Evolutionary conservation across 345 rosid genomes (phyloP), one percentile per base, ranked within the genome.

Genomic region (Camelina laxa): DNA sequence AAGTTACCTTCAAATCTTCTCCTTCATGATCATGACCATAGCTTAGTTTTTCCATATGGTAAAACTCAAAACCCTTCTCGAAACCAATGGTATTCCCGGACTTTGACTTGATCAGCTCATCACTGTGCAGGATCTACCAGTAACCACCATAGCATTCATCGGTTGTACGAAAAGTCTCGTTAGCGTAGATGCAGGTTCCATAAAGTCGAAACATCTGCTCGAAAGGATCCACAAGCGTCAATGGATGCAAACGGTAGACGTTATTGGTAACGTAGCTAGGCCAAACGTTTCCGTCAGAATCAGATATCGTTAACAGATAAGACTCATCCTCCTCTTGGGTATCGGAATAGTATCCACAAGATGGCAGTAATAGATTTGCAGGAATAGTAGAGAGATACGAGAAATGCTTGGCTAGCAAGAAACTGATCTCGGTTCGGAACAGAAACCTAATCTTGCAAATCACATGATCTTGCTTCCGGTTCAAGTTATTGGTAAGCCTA

Each of bases 351-450:
- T 17, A 4, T 48, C 56, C 62, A 41, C 41, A 53, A 38, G 20
- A 38, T 22, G 50, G 21, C 22, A 53, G 10, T 16, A 13, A n/a
- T 6, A 15, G 19, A 44, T 6, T 7, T 45, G 17, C 0, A 67
- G 22, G 54, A 56, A 45, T 7, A 21, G 33, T 8, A 14, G 16
- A 9, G 35, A 21, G 41, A 38, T 10, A 16, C 19, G 60, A 50
- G 51, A 50, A 63, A 41, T 73, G 76, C 16, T 73, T 73, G 63
- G 17, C 9, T 6, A 73, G 56, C 76, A 63, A 63, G 70, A 9
- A 27, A 62, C 53, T 20, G 3, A 73, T 20, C 0, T 73, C 77
- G 4, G 10, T 4, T 30, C 54, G 17, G 36, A 31, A 31, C 56
- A 63, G n/a, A 15, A 54, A 13, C 16, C 17, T 13, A 55, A 73